Conservation (phyloP, 768 basidiomycete species). For the Tricholoma sp. region DNA sequence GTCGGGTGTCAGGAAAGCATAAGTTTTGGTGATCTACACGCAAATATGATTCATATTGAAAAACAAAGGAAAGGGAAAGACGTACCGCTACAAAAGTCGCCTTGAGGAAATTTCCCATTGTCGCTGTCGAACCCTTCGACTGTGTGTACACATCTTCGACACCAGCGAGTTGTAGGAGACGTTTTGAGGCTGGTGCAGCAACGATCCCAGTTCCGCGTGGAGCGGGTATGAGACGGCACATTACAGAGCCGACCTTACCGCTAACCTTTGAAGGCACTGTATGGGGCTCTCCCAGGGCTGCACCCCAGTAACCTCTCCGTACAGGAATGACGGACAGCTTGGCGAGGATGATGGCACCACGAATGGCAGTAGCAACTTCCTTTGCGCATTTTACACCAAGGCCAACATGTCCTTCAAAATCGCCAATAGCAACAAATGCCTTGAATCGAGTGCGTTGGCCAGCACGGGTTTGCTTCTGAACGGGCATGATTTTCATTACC, state of each 20-base stretch:
- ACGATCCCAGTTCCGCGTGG: conserved; percentile 99
- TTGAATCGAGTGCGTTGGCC: conserved; percentile 99
- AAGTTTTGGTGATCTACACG: conserved; percentile 90
- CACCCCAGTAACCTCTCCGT: conserved; percentile 99
- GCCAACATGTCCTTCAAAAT: conserved; percentile 97
- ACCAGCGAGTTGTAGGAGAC: conserved; percentile 95
- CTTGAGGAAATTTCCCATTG: conserved; percentile 99
- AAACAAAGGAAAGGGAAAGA: conserved; percentile 10
- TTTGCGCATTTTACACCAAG: conserved; percentile 99
- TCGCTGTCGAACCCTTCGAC: conserved; percentile 96
- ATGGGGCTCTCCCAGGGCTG: conserved; percentile 97
- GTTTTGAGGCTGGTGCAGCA: conserved; percentile 96
- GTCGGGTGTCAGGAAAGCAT: conserved; percentile 96
- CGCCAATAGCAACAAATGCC: conserved; percentile 99
- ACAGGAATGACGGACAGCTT: conserved; percentile 98
- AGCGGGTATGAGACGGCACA: conserved; percentile 98
- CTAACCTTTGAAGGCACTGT: conserved; percentile 98
- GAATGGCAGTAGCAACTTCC: conserved; percentile 99
- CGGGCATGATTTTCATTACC: conserved; percentile 99
- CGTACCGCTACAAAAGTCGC: conserved; percentile 89
- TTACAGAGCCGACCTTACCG: conserved; percentile 98
- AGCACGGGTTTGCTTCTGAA: conserved; percentile 99
- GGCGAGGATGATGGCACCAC: conserved; percentile 98
- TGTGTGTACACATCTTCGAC: conserved; percentile 97
- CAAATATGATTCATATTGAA: conserved; percentile 2